Evolutionary conservation across 148 eudicot species (phyloP), one percentile per base, ranked within the genome.

Genomic region (Rheum nobile): DNA sequence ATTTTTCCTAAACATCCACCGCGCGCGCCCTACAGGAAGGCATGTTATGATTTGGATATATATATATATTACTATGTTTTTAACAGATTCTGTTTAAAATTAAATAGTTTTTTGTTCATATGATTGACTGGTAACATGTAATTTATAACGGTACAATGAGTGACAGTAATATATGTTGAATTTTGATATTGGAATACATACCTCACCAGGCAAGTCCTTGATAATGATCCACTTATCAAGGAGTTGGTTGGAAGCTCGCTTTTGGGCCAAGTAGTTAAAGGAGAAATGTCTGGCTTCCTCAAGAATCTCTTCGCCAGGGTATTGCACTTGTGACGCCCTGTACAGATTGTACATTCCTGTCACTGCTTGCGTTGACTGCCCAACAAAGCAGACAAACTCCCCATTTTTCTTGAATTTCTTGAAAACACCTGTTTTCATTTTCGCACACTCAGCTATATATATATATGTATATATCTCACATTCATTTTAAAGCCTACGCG

Each of bases 311-410:
- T 92, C 97, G 37, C 87, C 88, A 0, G 87, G 89, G 34, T 71
- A 89, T 44, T 85, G 76, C 75, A 92, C 14, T 59, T 90, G 91
- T 11, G 96, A 85, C 10, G 96, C 97, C 54, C 93, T 83, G 29
- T 79, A 85, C 19, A 92, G 72, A 31, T 90, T 87, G 76, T 82
- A 87, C 91, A 88, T 92, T 79, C 93, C 97, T 0, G 96, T 92
- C 5, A 86, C 89, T 0, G 96, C 96, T 74, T 90, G 91, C 5
- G 76, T 90, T 55, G 96, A 85, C 57, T 92, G 97, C 37, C 97
- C 96, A 17, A 61, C 84, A 48, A 88, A 84, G 85, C 90, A 87
- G 77, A 90, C 79, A 73, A 92, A 92, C 26, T 86, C 87, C 31
- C 91, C 97, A 4, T 81, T 86, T 67, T 84, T 87, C 82, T 87